Conservation (phyloP, 768 basidiomycete species). For the Boletus edulis region DNA sequence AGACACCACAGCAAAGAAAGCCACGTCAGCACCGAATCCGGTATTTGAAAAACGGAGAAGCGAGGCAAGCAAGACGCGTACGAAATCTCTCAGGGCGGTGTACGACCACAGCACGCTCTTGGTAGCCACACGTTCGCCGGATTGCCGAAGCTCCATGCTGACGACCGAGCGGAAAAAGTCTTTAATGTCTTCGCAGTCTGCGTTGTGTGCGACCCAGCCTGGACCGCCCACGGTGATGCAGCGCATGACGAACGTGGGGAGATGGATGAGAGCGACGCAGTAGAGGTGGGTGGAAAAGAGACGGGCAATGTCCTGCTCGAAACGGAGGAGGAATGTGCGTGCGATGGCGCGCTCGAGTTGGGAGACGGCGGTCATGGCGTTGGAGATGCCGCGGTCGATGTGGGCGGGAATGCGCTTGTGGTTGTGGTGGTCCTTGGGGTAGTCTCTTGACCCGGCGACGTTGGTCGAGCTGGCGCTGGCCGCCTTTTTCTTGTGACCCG, state of each 20-base stretch:
- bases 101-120: slow-evolving; percentile 81
- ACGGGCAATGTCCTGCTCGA: slow-evolving; percentile 72
- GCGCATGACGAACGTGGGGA: slow-evolving; percentile 67
- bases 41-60: background rate
- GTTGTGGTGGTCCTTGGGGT: slow-evolving; percentile 29
- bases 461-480: slow-evolving; percentile 26
- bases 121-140: slow-evolving; percentile 74
- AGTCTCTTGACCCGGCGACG: slow-evolving; percentile 21
- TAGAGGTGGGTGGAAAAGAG: slow-evolving; percentile 71
- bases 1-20: background rate
- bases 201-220: slow-evolving; percentile 66
- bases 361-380: slow-evolving; percentile 59
- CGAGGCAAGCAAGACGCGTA: slow-evolving; percentile 34
- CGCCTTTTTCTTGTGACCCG: slow-evolving; percentile 47
- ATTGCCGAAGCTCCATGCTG: slow-evolving; percentile 75
- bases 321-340: slow-evolving; percentile 63
- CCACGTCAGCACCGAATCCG: slow-evolving; percentile 4
- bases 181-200: slow-evolving; percentile 67
- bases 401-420: slow-evolving; percentile 43
- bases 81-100: slow-evolving; percentile 73
- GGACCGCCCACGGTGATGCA: slow-evolving; percentile 61
- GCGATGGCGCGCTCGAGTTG: slow-evolving; percentile 69
- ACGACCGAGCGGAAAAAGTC: slow-evolving; percentile 71
- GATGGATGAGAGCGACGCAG: slow-evolving; percentile 58
- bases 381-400: slow-evolving; percentile 52